These are phyloP conservation scores for Crithidia fasciculata DNA, from an alignment of 208 protist species.

Conservation along the genomic window DNA sequence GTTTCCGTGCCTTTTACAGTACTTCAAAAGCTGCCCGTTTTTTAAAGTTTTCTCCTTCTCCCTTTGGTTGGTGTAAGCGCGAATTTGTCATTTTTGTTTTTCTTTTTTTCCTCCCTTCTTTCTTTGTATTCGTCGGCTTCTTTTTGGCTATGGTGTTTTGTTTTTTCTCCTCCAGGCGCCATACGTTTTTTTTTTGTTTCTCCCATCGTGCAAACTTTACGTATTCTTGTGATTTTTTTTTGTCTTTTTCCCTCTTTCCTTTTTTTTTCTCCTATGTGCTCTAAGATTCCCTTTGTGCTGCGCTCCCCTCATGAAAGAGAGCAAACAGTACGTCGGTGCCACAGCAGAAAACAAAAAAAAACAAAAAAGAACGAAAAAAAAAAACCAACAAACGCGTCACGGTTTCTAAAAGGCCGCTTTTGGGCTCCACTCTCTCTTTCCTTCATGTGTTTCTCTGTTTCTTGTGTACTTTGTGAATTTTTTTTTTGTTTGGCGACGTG, in stretches of 20 bases:
- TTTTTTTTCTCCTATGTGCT: not conserved
- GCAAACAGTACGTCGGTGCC: too few species aligned
- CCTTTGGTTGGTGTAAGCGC: too few species aligned
- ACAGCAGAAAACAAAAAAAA: too few species aligned
- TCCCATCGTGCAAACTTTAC: not conserved
- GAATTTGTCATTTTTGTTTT: not conserved
- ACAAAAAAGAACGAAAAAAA: too few species aligned
- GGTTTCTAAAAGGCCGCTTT: too few species aligned
- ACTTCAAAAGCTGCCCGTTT: too few species aligned
- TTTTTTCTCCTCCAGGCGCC: not conserved
- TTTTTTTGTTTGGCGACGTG: not conserved
- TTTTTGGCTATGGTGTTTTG: not conserved
- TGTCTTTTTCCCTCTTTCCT: not conserved
- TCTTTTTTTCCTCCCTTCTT: slow-evolving; percentile 3
- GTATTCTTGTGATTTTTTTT: not conserved
- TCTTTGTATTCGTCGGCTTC: not conserved
- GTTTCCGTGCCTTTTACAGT: too few species aligned
- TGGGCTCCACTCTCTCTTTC: too few species aligned
- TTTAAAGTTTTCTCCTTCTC: too few species aligned
- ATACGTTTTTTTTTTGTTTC: not conserved
- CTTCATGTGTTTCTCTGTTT: too few species aligned
- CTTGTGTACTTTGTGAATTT: not conserved
- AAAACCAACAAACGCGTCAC: too few species aligned
- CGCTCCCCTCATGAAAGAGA: too few species aligned
- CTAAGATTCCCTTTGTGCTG: not conserved